These are phyloP conservation scores for Vitis amurensis DNA, from an alignment of 164 flowering plant genomes.

Conservation along the genomic window DNA sequence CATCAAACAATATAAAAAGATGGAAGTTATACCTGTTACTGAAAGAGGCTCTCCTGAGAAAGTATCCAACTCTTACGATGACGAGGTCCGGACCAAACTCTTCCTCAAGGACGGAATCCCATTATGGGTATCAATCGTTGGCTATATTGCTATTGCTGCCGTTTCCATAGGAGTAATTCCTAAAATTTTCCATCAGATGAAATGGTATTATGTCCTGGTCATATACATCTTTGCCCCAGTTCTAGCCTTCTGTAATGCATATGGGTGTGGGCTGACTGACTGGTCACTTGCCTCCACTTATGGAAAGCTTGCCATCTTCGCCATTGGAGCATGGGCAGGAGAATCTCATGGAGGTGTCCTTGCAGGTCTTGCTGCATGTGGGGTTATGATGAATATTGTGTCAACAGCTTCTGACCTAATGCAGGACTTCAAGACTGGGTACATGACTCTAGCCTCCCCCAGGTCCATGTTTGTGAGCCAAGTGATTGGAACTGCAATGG, in stretches of 20 bases:
- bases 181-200: conserved; percentile 46
- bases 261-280: conserved; percentile 58
- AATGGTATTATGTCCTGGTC: conserved; percentile 49
- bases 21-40: conserved; percentile 3
- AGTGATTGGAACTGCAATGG: conserved; percentile 51
- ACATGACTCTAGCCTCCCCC: conserved; percentile 53
- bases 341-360: conserved; percentile 38
- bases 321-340: conserved; percentile 50
- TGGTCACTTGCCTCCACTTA: conserved; percentile 60
- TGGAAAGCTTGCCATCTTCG: conserved; percentile 54
- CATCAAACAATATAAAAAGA: conserved; percentile 16
- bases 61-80: conserved; percentile 21
- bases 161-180: conserved; percentile 43
- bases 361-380: conserved; percentile 60
- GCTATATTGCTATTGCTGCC: conserved; percentile 40
- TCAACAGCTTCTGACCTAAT: conserved; percentile 60
- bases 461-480: conserved; percentile 59
- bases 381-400: conserved; percentile 63
- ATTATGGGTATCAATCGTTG: conserved; percentile 33
- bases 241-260: conserved; percentile 62
- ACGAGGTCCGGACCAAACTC: conserved; percentile 29
- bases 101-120: conserved; percentile 64
- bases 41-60: background rate
- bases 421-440: conserved; percentile 66
- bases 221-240: conserved; percentile 39